Evolutionary conservation across 805 yeast species (phyloP), one percentile per base, ranked within the genome.

Genomic region (Suhomyces sp.): DNA sequence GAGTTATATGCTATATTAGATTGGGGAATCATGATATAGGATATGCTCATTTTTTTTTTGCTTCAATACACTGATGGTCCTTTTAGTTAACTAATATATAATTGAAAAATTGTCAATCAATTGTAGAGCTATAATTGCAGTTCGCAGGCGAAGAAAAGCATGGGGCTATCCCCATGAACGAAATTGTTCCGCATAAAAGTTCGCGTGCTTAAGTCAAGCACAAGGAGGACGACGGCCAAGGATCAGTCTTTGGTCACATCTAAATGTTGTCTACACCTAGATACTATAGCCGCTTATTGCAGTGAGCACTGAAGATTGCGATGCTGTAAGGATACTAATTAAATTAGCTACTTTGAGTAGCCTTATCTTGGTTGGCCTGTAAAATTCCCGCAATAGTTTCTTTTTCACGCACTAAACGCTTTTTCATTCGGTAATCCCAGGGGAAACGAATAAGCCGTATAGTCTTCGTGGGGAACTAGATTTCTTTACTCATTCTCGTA

Each of bases 21-120:
- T 50, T 50, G 53, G 53, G 53, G 53, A 50, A 50, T 46, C 53
- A 47, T 46, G 37, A 22, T 20, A 39, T 19, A 21, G 33, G 9
- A 17, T 27, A 9, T 7, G 46, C 29, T 22, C 29, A 41, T 20
- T 10, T 12, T 41, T 41, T 21, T 22, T 41, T 44, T 37, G 24
- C 39, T 44, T 22, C 44, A 24, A 49, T 17, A 43, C 39, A 12
- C 44, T 44, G 33, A 46, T 19, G 46, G 39, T 43, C 19, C 40
- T 39, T 31, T 37, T 37, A 44, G 45, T 39, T 40, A 41, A 41
- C 25, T 41, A 41, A 41, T 41, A 20, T 41, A 41, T 41, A 41
- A 22, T 13, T 41, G 17, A 19, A 37, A 17, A 37, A 19, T 33
- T 24, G 51, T 48, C 47, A 15, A 39, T 6, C 22, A 19, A 37